These are phyloP conservation scores for Phallus indusiatus DNA, from an alignment of 768 basidiomycete genomes.

Conservation along the genomic window DNA sequence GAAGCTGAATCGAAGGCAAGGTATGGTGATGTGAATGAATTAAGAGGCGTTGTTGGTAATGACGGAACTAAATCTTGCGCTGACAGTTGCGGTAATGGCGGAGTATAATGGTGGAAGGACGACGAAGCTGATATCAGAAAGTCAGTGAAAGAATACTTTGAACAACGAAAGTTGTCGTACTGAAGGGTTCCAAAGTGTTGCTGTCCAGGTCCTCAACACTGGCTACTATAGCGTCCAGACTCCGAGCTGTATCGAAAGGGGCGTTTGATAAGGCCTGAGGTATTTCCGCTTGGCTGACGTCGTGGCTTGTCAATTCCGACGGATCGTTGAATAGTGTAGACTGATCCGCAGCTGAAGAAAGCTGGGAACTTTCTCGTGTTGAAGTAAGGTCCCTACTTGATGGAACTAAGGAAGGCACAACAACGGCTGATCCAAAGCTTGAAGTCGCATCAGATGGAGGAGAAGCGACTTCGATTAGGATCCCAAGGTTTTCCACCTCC, in stretches of 20 bases:
- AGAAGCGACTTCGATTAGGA: not conserved
- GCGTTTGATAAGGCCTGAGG: not conserved
- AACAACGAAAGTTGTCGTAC: not conserved
- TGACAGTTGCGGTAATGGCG: not conserved
- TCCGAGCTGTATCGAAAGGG: not conserved
- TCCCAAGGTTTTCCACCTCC: not conserved
- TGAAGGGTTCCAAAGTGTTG: not conserved
- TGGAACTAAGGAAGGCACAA: not conserved
- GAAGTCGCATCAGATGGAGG: not conserved
- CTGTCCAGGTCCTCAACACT: not conserved
- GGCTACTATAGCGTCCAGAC: not conserved
- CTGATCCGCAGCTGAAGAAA: not conserved
- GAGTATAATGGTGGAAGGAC: not conserved
- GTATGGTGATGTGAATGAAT: not conserved
- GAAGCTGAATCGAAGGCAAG: not conserved
- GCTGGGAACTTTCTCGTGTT: not conserved
- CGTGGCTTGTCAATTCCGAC: not conserved
- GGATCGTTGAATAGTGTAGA: not conserved
- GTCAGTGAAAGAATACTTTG: not conserved
- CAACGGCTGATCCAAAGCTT: not conserved
- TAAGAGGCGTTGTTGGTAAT: not conserved
- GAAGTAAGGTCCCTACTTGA: not conserved
- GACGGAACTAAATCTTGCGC: not conserved
- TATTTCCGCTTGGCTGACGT: not conserved
- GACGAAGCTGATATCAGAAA: not conserved